Conservation (phyloP, 2,329 filamentous ascomycete genomes). For the Cercospora sojina region DNA sequence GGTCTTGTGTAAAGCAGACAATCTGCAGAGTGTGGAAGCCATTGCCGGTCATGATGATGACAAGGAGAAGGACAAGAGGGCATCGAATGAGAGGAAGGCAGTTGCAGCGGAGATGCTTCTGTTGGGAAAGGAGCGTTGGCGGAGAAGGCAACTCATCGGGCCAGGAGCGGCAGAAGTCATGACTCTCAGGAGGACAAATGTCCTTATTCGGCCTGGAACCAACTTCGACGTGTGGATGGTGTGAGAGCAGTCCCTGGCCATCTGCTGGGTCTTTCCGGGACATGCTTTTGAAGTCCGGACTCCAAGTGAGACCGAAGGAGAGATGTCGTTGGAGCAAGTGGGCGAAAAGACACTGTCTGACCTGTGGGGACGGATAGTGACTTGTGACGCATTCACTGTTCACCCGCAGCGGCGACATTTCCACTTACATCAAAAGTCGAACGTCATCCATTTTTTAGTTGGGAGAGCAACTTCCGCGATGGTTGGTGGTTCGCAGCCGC, state of each 20-base stretch:
- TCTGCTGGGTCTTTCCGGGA: too few relatives aligned
- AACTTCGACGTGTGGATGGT: neutral
- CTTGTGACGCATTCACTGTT: neutral
- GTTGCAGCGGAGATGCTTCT: neutral
- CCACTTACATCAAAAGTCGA: neutral
- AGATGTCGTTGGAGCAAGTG: neutral
- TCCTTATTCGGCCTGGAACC: neutral
- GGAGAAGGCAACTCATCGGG: neutral
- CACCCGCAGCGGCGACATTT: neutral
- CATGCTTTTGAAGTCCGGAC: too few relatives aligned
- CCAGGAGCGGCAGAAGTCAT: neutral
- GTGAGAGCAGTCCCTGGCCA: neutral
- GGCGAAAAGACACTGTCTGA: neutral
- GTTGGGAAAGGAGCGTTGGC: neutral
- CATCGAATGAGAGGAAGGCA: neutral
- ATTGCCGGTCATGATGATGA: slow-evolving; percentile 3
- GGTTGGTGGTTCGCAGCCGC: neutral
- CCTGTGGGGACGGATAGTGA: neutral
- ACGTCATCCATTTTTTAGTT: neutral
- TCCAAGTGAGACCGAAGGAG: too few relatives aligned
- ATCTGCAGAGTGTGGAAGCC: neutral
- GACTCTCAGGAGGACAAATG: neutral
- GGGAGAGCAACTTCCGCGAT: neutral
- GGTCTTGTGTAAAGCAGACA: neutral
- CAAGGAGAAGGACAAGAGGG: neutral